Evolutionary conservation across 2,329 filamentous ascomycete genomes (phyloP).

Genomic region (Blumeria graminis): DNA sequence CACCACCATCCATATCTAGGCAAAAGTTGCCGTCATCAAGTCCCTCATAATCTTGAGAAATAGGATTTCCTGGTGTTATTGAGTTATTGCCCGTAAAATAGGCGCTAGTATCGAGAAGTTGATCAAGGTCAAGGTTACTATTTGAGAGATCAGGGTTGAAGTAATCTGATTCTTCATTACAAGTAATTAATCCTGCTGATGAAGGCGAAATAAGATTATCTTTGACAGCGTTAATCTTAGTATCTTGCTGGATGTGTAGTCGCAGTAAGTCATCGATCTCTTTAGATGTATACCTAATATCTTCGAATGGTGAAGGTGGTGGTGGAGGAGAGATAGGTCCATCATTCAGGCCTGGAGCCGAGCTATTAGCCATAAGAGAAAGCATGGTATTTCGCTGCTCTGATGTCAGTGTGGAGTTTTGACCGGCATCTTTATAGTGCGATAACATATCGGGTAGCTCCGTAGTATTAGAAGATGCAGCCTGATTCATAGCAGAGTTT

Average conservation of each 20-base stretch:
- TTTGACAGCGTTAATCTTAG: conserved; percentile 50
- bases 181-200: conserved; percentile 56
- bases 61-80: not conserved
- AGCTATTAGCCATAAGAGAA: conserved; percentile 28
- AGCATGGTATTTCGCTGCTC: conserved; percentile 35
- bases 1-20: not conserved
- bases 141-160: conserved; percentile 16
- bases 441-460: conserved; percentile 28
- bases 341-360: conserved; percentile 12
- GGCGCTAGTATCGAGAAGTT: conserved; percentile 20
- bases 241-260: conserved; percentile 56
- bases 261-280: conserved; percentile 60
- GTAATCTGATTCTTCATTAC: conserved; percentile 23
- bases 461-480: conserved; percentile 8
- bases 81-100: not conserved
- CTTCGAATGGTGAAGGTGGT: conserved; percentile 27
- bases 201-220: conserved; percentile 56
- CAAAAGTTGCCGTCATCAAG: not conserved
- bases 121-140: conserved; percentile 24
- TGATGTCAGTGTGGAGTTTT: conserved; percentile 28
- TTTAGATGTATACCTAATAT: conserved; percentile 42
- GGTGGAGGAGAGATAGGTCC: conserved; percentile 14
- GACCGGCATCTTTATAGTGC: conserved; percentile 19
- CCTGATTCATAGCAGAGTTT: conserved; percentile 27
- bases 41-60: not conserved